Percentiles rank a stretch among this genome's conserved stretches.
Conservation (phyloP, 371 early-diverging fungal genomes). For the Lichtheimia hyalospora region DNA sequence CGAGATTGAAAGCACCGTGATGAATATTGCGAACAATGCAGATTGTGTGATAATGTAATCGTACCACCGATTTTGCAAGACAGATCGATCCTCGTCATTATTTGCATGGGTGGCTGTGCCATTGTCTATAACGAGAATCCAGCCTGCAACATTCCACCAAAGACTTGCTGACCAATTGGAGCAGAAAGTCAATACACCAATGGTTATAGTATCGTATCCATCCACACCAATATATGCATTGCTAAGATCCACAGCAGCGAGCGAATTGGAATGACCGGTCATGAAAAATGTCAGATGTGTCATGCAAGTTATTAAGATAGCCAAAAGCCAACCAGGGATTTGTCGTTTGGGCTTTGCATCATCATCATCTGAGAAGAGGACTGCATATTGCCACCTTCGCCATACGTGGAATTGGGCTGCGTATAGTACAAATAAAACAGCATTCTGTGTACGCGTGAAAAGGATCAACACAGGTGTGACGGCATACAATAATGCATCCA, state of each 20-base stretch:
- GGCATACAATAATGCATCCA: constrained; percentile 29
- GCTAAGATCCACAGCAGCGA: constrained; percentile 77
- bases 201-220: constrained; percentile 58
- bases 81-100: neutral
- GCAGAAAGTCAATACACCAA: constrained; percentile 67
- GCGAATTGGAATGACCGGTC: constrained; percentile 77
- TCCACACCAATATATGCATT: constrained; percentile 77
- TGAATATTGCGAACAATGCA: constrained; percentile 49
- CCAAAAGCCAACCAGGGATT: constrained; percentile 25
- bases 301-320: constrained; percentile 27
- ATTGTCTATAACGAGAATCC: constrained; percentile 23
- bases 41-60: constrained; percentile 43
- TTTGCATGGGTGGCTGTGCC: neutral
- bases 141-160: constrained; percentile 66
- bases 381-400: constrained; percentile 30
- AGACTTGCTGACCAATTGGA: constrained; percentile 75
- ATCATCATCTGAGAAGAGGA: neutral
- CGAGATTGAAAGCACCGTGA: constrained; percentile 59
- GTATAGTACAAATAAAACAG: constrained; percentile 59
- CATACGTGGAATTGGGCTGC: constrained; percentile 47
- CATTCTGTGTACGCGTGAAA: constrained; percentile 62
- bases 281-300: constrained; percentile 63
- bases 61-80: constrained; percentile 16
- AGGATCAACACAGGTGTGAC: constrained; percentile 57
- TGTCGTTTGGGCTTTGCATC: neutral